These are phyloP conservation scores for Globisporangium perplexum DNA, from an alignment of 352 stramenopile species.

Conservation along the genomic window DNA sequence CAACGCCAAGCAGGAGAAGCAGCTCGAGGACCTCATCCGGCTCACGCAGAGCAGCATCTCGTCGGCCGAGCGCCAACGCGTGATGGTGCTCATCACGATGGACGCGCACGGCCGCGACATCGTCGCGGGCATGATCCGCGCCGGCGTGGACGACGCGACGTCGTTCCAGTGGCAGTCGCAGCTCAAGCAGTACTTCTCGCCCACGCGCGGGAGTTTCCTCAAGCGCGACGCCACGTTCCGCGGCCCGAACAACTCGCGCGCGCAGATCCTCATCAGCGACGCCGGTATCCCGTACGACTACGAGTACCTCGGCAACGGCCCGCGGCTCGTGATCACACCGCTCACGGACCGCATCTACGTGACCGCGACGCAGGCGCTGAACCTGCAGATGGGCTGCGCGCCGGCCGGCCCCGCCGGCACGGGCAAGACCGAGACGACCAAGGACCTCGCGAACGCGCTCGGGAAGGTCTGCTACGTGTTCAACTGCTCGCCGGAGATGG, in stretches of 20 bases:
- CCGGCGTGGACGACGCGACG: conserved; percentile 73
- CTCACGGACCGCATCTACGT: conserved; percentile 97
- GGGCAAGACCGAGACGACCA: conserved; percentile 95
- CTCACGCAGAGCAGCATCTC: conserved; percentile 90
- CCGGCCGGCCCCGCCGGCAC: conserved; percentile 83
- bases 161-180: conserved; percentile 95
- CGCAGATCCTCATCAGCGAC: conserved; percentile 90
- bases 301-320: conserved; percentile 95
- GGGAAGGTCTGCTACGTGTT: conserved; percentile 96
- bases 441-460: conserved; percentile 92
- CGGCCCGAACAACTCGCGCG: conserved; percentile 65
- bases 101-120: conserved; percentile 94
- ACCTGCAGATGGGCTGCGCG: conserved; percentile 87
- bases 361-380: conserved; percentile 93
- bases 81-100: conserved; percentile 97
- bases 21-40: conserved; percentile 93
- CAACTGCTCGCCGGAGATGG: conserved; percentile 95
- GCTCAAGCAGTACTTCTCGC: conserved; percentile 94
- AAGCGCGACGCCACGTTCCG: conserved; percentile 90
- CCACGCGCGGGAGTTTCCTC: conserved; percentile 81
- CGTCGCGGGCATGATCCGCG: conserved; percentile 93
- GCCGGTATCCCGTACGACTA: conserved; percentile 95
- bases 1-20: conserved; percentile 89
- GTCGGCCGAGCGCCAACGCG: conserved; percentile 89
- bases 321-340: conserved; percentile 93